Percentiles rank a stretch among this genome's conserved stretches.
These are phyloP conservation scores for Cnidoscolus chayamansa DNA, from an alignment of 441 rosid species.

Conservation along the genomic window DNA sequence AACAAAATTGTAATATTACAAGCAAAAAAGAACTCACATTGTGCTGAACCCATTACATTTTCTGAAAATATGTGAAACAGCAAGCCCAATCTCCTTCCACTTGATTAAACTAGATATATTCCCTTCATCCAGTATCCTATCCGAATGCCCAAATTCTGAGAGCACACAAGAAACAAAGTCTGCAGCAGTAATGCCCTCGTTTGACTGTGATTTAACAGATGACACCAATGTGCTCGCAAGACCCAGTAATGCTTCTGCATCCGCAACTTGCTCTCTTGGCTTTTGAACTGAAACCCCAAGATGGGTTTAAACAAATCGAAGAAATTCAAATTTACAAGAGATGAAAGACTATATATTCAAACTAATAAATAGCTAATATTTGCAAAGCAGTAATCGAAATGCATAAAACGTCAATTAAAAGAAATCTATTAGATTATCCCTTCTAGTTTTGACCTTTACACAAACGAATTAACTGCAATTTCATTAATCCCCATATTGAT, in stretches of 20 bases:
- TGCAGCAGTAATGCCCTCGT: slow-evolving; percentile 50
- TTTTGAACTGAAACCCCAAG: slow-evolving; percentile 46
- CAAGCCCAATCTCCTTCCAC: slow-evolving; percentile 54
- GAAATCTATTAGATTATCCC: background rate
- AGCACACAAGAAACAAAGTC: slow-evolving; percentile 54
- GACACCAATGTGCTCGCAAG: slow-evolving; percentile 50
- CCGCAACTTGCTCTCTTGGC: slow-evolving; percentile 87
- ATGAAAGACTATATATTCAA: background rate
- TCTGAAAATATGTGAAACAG: slow-evolving; percentile 37
- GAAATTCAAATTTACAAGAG: background rate
- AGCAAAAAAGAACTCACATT: slow-evolving; percentile 41
- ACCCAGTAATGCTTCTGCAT: slow-evolving; percentile 73
- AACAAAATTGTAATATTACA: background rate
- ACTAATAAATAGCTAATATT: background rate
- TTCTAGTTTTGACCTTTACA: background rate
- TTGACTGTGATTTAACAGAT: slow-evolving; percentile 63
- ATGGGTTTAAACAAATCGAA: background rate
- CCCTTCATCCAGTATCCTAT: slow-evolving; percentile 26
- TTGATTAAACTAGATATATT: slow-evolving; percentile 34
- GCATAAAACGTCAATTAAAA: background rate
- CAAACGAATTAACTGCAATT: background rate
- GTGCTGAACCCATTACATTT: slow-evolving; percentile 45
- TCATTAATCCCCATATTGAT: background rate
- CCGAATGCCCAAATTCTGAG: slow-evolving; percentile 41
- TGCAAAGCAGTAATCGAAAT: background rate